Conservation (phyloP, 371 early-diverging fungal genomes). For the Mortierella sp. region DNA sequence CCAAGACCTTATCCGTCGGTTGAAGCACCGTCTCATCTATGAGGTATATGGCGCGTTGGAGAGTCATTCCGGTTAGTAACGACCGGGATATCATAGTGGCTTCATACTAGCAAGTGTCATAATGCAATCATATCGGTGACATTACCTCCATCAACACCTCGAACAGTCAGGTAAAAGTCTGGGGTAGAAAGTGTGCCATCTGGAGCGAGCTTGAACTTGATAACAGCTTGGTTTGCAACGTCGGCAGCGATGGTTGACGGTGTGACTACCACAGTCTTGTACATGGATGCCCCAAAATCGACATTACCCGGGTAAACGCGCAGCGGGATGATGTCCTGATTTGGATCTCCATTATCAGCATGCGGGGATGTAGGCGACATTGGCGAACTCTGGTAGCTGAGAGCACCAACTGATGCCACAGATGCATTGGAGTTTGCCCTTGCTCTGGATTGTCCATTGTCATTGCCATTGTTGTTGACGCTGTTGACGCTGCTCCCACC, state of each 20-base stretch:
- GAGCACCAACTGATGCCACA: conserved; percentile 7
- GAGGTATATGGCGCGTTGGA: neutral
- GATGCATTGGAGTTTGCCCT: conserved; percentile 47
- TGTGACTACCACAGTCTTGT: conserved; percentile 60
- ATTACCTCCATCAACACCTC: conserved; percentile 70
- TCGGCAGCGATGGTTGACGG: conserved; percentile 62
- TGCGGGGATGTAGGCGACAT: conserved; percentile 8
- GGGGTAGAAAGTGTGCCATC: conserved; percentile 46
- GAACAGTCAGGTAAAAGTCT: conserved; percentile 62
- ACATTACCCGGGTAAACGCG: conserved; percentile 67
- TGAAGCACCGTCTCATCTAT: conserved; percentile 66
- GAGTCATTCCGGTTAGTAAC: neutral
- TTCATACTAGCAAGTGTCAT: too few relatives aligned
- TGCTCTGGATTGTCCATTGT: conserved; percentile 19
- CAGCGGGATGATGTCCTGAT: conserved; percentile 35
- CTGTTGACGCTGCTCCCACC: conserved; percentile 5
- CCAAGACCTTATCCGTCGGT: conserved; percentile 65
- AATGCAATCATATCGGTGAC: too few relatives aligned
- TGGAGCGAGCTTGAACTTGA: conserved; percentile 59
- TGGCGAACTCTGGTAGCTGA: neutral
- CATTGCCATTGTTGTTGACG: conserved; percentile 2
- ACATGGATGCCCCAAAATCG: conserved; percentile 58
- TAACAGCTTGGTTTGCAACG: conserved; percentile 61
- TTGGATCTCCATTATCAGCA: conserved; percentile 3
- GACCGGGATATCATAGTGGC: too few relatives aligned